These are phyloP conservation scores for Salix dunnii DNA, from an alignment of 345 rosid species.

Conservation along the genomic window DNA sequence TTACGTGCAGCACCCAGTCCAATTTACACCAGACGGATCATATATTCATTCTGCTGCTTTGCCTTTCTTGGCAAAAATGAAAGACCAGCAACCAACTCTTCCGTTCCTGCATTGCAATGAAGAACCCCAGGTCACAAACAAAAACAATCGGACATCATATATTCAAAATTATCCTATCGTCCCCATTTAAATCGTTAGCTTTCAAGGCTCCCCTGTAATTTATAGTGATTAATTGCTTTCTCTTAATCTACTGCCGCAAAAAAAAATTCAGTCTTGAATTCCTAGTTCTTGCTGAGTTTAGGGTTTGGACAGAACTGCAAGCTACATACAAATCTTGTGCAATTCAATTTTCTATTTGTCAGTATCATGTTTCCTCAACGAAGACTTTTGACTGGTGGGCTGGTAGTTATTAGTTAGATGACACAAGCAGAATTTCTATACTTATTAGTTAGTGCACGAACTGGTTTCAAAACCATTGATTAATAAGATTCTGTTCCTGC, in stretches of 20 bases:
- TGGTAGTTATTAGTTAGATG: not conserved
- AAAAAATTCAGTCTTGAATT: not conserved
- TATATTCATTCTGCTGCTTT: conserved; percentile 9
- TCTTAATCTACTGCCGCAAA: not conserved
- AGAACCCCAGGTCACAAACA: not conserved
- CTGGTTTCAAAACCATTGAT: not conserved
- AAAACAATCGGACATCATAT: not conserved
- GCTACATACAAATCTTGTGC: not conserved
- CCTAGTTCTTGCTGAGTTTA: not conserved
- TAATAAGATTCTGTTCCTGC: not conserved
- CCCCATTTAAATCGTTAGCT: not conserved
- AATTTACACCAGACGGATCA: not conserved
- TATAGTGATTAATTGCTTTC: not conserved
- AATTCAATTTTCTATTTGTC: not conserved
- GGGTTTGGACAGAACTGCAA: not conserved
- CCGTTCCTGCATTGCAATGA: conserved; percentile 37
- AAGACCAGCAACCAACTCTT: conserved; percentile 47
- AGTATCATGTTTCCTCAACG: not conserved
- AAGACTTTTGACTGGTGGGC: not conserved
- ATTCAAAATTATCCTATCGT: not conserved
- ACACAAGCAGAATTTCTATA: not conserved
- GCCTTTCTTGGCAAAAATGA: conserved; percentile 29
- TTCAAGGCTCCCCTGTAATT: not conserved
- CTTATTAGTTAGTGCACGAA: not conserved
- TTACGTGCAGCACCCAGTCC: not conserved